Evolutionary conservation across 192 early-diverging fungal species (phyloP), one percentile per base, ranked within the genome.

Genomic region (Mortierella hygrophila): DNA sequence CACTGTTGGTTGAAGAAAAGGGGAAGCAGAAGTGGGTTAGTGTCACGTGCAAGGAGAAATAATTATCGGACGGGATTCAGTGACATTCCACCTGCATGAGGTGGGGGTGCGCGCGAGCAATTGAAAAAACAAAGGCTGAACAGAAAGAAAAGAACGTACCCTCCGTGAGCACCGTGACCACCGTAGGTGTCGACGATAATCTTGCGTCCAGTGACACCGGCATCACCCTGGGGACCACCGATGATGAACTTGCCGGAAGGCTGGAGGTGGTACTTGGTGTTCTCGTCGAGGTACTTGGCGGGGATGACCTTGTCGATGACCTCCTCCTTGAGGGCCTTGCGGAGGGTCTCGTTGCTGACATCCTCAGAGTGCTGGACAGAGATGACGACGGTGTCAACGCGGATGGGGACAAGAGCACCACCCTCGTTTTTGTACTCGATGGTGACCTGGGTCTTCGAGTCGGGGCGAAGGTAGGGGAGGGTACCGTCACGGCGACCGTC

Each of bases 401-500:
- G 94, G 83, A 97, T 91, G 77, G 98, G 98, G 76, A 98, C 91
- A 80, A 98, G 95, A 87, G 98, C 97, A 85, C 98, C 98, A 89
- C 93, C 93, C 76, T 97, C 95, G 91, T 96, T 96, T 91, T 94
- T 95, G 96, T 99, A 99, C 92, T 99, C 97, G 79, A 99, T 96
- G 85, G 98, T 99, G 86, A 99, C 98, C 91, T 99, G 98, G 82
- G 98, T 98, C 96, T 99, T 99, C 88, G 98, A 96, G 94, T 99
- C 98, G 75, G 98, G 97, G 81, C 98, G 97, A 88, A 99, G 81
- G 83, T 74, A 99, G 71, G 91, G 81, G 88, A 97, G 94, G 82
- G 92, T 93, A 78, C 97, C 97, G 85, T 95, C 94, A 82, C 96
- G 95, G 84, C 98, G 98, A 90, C 95, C 94, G 81, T 99, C 98